Conservation (phyloP, 768 basidiomycete genomes). For the Boletus rex-veris region DNA sequence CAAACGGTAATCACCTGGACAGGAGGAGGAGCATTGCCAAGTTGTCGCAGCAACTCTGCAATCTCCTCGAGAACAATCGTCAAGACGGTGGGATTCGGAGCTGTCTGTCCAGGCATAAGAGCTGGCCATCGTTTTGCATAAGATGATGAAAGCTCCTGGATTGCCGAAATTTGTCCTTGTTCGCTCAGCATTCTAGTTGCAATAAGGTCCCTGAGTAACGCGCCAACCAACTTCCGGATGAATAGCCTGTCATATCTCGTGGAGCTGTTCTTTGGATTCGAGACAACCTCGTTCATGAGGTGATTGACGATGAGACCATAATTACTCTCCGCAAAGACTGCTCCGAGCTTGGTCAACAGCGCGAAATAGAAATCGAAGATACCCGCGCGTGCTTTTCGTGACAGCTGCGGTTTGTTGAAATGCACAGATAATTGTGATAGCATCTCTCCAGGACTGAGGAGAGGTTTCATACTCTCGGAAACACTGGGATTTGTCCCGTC, state of each 20-base stretch:
- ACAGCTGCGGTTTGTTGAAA: conserved; percentile 70
- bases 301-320: conserved; percentile 78
- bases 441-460: conserved; percentile 78
- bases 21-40: conserved; percentile 88
- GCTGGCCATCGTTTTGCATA: conserved; percentile 93
- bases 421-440: conserved; percentile 70
- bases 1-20: conserved; percentile 57
- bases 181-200: conserved; percentile 88
- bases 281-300: conserved; percentile 73
- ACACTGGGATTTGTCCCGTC: conserved; percentile 47
- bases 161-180: conserved; percentile 88
- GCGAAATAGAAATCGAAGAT: conserved; percentile 87
- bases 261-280: conserved; percentile 48
- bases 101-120: conserved; percentile 79
- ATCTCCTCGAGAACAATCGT: conserved; percentile 79
- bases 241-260: conserved; percentile 74
- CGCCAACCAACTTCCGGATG: conserved; percentile 67
- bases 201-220: conserved; percentile 81
- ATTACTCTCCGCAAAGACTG: conserved; percentile 75
- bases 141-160: conserved; percentile 76
- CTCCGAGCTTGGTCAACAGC: conserved; percentile 70
- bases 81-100: conserved; percentile 65
- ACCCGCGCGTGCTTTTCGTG: conserved; percentile 74
- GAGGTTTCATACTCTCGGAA: conserved; percentile 59
- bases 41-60: conserved; percentile 78